A percentile compares a stretch with the other conserved stretches of the same genome.
phyloP scores from a whole-genome alignment of 2,329 filamentous ascomycete genomes.

The Aureobasidium lini region DNA sequence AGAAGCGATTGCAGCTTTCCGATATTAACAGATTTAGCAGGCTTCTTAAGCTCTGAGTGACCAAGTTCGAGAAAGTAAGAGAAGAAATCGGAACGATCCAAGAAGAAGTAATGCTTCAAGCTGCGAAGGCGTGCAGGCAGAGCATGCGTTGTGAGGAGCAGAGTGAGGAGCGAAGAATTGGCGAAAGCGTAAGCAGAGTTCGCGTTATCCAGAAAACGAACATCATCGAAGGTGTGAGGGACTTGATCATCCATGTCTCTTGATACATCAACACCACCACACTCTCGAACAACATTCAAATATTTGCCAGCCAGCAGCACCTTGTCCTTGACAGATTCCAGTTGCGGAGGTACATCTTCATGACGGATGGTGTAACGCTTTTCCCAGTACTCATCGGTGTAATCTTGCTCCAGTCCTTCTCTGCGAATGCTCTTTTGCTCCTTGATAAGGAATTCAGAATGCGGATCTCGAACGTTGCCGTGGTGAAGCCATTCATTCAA shows the following conservation, averaged over 20 bases:
- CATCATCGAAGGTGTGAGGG: constrained; percentile 85
- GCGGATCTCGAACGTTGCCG: constrained; percentile 87
- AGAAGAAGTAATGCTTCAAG: constrained; percentile 97
- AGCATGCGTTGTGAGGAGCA: constrained; percentile 87
- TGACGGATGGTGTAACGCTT: constrained; percentile 92
- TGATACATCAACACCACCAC: constrained; percentile 72
- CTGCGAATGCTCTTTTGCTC: constrained; percentile 92
- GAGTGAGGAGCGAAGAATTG: constrained; percentile 83
- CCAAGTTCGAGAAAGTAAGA: constrained; percentile 94
- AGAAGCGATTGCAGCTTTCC: constrained; percentile 89
- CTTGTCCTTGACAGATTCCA: constrained; percentile 86
- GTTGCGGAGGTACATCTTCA: constrained; percentile 81
- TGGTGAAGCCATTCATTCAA: constrained; percentile 98
- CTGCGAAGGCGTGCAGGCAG: constrained; percentile 80
- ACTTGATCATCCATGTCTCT: constrained; percentile 70
- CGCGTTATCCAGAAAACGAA: constrained; percentile 87
- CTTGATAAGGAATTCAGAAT: constrained; percentile 88
- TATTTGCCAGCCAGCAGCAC: constrained; percentile 95
- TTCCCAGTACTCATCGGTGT: constrained; percentile 99
- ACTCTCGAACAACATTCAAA: constrained; percentile 94
- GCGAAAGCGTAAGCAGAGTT: constrained; percentile 91
- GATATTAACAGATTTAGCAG: constrained; percentile 80
- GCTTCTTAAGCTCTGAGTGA: constrained; percentile 81
- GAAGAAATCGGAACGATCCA: constrained; percentile 96
- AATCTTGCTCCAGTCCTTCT: constrained; percentile 87